Evolutionary conservation across 345 rosid species (phyloP).

Genomic region (Sapria himalayana): DNA sequence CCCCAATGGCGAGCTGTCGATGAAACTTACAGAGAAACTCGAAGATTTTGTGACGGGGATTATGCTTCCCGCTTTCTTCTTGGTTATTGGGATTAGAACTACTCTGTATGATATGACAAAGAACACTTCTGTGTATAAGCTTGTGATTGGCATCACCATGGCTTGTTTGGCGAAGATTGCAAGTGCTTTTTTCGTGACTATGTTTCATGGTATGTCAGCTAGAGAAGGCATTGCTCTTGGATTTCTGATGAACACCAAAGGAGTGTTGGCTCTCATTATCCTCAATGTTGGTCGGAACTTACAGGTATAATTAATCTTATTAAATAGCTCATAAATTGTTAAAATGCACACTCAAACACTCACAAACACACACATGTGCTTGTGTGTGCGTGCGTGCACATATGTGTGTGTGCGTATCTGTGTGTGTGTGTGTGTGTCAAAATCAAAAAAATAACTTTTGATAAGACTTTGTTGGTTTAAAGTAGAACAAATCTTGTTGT

Average conservation of each 20-base stretch:
- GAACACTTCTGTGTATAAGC: background rate
- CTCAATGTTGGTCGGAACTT: slow-evolving; percentile 27
- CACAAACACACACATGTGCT: no score
- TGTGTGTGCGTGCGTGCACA: no score
- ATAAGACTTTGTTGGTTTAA: no score
- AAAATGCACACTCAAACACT: no score
- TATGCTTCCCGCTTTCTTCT: slow-evolving; percentile 32
- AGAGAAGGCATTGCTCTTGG: slow-evolving; percentile 27
- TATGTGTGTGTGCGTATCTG: no score
- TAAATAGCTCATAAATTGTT: no score
- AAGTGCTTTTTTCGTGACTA: slow-evolving; percentile 15
- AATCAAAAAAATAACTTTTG: no score
- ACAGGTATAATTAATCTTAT: slow-evolving; percentile 10
- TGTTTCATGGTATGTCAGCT: slow-evolving; percentile 11
- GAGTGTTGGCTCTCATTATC: slow-evolving; percentile 27
- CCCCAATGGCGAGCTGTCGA: slow-evolving; percentile 19
- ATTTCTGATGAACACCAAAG: slow-evolving; percentile 50
- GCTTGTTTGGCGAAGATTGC: slow-evolving; percentile 20
- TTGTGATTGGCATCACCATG: slow-evolving; percentile 5
- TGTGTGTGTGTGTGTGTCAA: background rate
- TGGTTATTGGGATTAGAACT: slow-evolving; percentile 18
- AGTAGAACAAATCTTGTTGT: no score
- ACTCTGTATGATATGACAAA: slow-evolving; percentile 7
- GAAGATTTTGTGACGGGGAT: slow-evolving; percentile 21
- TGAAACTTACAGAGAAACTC: slow-evolving; percentile 19